Percentiles rank a stretch among this genome's conserved stretches.
Conservation (phyloP, 2,329 filamentous ascomycete genomes). For the Microsporum canis region DNA sequence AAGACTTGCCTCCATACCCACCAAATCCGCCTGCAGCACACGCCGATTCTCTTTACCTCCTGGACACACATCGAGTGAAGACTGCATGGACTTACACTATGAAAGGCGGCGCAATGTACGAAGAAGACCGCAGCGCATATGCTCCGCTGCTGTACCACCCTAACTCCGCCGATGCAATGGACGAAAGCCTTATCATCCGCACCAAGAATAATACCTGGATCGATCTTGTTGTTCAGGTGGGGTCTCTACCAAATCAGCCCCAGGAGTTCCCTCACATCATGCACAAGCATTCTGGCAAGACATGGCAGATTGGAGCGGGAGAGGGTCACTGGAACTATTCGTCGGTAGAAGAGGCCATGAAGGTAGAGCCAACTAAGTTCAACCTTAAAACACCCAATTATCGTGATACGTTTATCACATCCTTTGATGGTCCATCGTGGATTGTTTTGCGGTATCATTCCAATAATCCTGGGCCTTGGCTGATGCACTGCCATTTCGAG, state of each 20-base stretch:
- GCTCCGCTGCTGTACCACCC: conserved; percentile 26
- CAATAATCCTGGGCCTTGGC: conserved; percentile 36
- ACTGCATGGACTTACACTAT: conserved; percentile 5
- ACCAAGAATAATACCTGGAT: conserved; percentile 32
- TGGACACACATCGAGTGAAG: conserved; percentile 8
- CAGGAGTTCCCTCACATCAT: conserved; percentile 31
- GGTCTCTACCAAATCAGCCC: neutral
- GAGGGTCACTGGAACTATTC: conserved; percentile 31
- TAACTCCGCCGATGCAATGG: conserved; percentile 17
- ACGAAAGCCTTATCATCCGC: conserved; percentile 20
- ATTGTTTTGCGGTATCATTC: conserved; percentile 38
- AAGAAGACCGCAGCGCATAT: conserved; percentile 9
- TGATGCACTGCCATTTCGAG: conserved; percentile 43
- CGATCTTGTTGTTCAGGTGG: conserved; percentile 19
- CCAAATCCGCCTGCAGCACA: conserved; percentile 28
- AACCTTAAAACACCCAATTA: conserved; percentile 35
- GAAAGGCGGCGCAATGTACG: conserved; percentile 1
- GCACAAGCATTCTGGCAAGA: conserved; percentile 40
- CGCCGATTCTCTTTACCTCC: conserved; percentile 22
- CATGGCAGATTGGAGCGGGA: conserved; percentile 34
- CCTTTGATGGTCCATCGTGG: conserved; percentile 28
- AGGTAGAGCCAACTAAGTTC: conserved; percentile 32
- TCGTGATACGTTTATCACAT: conserved; percentile 32
- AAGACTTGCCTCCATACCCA: conserved; percentile 33
- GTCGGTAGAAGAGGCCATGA: conserved; percentile 31